A percentile compares a stretch with the other conserved stretches of the same genome.
These are phyloP conservation scores for Berkeleyomyces basicola DNA, from an alignment of 2,329 filamentous ascomycete genomes.

Conservation along the genomic window DNA sequence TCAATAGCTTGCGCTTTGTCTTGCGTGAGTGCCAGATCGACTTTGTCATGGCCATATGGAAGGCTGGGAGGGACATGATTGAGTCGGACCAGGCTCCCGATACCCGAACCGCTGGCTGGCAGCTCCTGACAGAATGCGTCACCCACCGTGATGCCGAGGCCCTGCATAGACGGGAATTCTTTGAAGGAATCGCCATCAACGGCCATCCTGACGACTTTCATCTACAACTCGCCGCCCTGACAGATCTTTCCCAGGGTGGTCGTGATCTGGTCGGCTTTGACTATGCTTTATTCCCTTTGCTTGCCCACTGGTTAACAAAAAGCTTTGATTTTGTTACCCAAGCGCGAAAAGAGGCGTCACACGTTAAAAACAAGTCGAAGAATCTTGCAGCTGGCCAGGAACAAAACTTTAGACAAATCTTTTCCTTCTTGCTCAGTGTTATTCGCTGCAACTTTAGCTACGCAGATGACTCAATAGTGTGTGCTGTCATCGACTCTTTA, in stretches of 20 bases:
- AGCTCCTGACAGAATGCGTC: slow-evolving; percentile 47
- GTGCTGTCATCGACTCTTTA: slow-evolving; percentile 42
- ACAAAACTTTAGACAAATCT: slow-evolving; percentile 45
- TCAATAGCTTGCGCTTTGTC: slow-evolving; percentile 37
- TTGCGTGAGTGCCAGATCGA: slow-evolving; percentile 43
- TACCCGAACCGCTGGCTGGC: slow-evolving; percentile 45
- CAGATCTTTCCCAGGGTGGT: slow-evolving; percentile 43
- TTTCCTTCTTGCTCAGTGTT: slow-evolving; percentile 47
- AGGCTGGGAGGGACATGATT: slow-evolving; percentile 48
- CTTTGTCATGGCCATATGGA: slow-evolving; percentile 46
- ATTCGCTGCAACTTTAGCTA: slow-evolving; percentile 63
- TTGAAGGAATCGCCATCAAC: slow-evolving; percentile 40
- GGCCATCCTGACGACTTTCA: slow-evolving; percentile 47
- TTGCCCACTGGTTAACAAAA: slow-evolving; percentile 43
- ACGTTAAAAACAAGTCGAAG: slow-evolving; percentile 18
- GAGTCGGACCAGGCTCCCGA: slow-evolving; percentile 35
- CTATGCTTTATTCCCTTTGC: slow-evolving; percentile 45
- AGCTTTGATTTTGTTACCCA: slow-evolving; percentile 36
- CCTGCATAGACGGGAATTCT: slow-evolving; percentile 49
- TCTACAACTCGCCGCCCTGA: slow-evolving; percentile 45
- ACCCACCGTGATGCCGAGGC: slow-evolving; percentile 46
- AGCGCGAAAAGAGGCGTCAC: slow-evolving; percentile 33
- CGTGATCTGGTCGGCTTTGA: slow-evolving; percentile 50
- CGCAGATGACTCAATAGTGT: slow-evolving; percentile 44
- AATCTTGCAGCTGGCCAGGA: slow-evolving; percentile 31